Conservation (phyloP, 1,284 basidiomycete species). For the Irpex sp. region DNA sequence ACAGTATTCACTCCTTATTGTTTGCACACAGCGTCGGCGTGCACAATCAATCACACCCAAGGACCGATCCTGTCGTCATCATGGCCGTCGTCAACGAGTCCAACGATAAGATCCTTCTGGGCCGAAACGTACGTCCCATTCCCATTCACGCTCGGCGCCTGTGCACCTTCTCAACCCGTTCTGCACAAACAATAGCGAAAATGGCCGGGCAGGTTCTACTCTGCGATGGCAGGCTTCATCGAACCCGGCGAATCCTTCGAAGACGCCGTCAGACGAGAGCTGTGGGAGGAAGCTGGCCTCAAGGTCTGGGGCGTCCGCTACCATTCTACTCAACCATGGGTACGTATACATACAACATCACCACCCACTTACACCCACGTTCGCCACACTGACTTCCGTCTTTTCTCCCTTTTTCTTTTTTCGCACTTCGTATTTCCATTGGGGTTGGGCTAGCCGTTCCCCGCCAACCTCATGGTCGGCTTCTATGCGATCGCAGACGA, state of each 20-base stretch:
- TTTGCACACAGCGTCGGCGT: conserved; percentile 54
- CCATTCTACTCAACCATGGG: conserved; percentile 85
- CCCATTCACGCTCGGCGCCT: not conserved
- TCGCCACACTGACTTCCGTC: not conserved
- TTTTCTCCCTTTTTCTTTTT: not conserved
- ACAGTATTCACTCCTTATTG: conserved; percentile 10
- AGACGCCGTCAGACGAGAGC: conserved; percentile 89
- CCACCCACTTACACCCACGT: not conserved
- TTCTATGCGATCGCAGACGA: conserved; percentile 81
- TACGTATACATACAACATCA: conserved; percentile 37
- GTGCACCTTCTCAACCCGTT: not conserved
- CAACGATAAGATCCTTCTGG: conserved; percentile 81
- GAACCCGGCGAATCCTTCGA: conserved; percentile 96
- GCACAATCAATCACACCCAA: conserved; percentile 86
- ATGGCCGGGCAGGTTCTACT: conserved; percentile 75
- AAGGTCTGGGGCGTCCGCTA: conserved; percentile 83
- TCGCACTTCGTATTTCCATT: not conserved
- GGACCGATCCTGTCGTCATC: conserved; percentile 90
- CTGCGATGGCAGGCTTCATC: conserved; percentile 87
- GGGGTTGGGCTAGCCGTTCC: conserved; percentile 60
- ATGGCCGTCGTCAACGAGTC: conserved; percentile 82
- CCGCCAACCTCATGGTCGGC: conserved; percentile 89
- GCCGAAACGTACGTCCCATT: conserved; percentile 64
- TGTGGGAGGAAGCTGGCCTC: conserved; percentile 94
- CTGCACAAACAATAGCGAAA: conserved; percentile 25